phyloP scores from a whole-genome alignment of 306 rosid genomes.

The Urtica urens region DNA sequence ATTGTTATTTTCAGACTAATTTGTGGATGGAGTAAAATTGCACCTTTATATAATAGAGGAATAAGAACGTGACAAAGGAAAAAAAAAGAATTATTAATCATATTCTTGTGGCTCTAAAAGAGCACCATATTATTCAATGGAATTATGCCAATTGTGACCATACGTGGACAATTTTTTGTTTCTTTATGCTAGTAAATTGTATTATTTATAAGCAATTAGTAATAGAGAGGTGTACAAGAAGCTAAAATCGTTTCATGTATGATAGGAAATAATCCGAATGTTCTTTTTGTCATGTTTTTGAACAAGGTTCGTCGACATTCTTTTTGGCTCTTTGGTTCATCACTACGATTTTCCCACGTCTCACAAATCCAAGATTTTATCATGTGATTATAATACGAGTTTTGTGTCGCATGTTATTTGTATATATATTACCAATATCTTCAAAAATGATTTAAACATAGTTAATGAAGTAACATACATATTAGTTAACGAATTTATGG shows the following conservation, averaged over 20 bases:
- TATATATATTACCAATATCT: too few relatives aligned
- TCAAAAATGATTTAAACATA: too few relatives aligned
- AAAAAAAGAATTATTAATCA: too few relatives aligned
- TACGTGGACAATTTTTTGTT: neutral
- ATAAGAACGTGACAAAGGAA: constrained; percentile 3
- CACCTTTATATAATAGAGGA: neutral
- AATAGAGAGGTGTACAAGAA: neutral
- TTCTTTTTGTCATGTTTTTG: neutral
- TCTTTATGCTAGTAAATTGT: neutral
- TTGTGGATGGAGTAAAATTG: neutral
- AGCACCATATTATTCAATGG: constrained; percentile 7
- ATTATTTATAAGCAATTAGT: neutral
- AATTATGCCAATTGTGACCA: constrained; percentile 4
- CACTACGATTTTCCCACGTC: constrained; percentile 11
- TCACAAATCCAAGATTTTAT: too few relatives aligned
- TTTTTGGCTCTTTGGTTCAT: constrained; percentile 1
- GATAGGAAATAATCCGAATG: constrained; percentile 2
- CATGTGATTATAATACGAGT: too few relatives aligned
- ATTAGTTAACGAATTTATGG: too few relatives aligned
- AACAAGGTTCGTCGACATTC: neutral
- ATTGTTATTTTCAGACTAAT: neutral
- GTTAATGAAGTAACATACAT: too few relatives aligned
- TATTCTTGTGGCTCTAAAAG: constrained; percentile 12
- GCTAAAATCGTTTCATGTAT: neutral
- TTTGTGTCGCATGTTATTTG: too few relatives aligned